Evolutionary conservation across 306 rosid genomes (phyloP), one percentile per base, ranked within the genome.

Genomic region (Cucumis melo): DNA sequence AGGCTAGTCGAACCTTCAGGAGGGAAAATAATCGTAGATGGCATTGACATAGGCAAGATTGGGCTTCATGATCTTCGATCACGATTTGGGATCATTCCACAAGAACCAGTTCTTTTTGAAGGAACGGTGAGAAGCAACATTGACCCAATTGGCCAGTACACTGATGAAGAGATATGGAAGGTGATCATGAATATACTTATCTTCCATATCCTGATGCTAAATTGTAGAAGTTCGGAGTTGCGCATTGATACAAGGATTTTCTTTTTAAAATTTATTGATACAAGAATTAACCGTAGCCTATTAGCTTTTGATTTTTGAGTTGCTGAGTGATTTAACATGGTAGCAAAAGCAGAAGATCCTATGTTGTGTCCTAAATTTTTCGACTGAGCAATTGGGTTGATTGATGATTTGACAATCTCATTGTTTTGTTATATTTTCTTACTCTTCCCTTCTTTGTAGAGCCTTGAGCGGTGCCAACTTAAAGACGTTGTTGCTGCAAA

Each of bases 81-180:
- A 60, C 89, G 98, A 7, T 92, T 94, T 6, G 95, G 98, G 27
- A 94, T 92, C 85, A 94, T 94, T 79, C 98, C 98, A 74, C 98
- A 94, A 81, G 98, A 94, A 73, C 98, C 98, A 76, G 96, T 94
- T 21, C 98, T 94, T 78, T 94, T 94, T 32, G 97, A 94, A 84
- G 98, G 98, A 66, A 94, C 98, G 0, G 91, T 94, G 6, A 83
- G 97, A 83, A 90, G 85, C 87, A 94, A 94, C 82, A 81, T 94
- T 32, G 98, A 94, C 78, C 98, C 98, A 77, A 78, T 85, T 27
- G 88, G 77, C 75, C 85, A 57, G 41, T 83, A 94, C 42, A 79
- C 97, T 4, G 98, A 94, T 77, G 98, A 94, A 50, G 93, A 92
- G 32, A 94, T 94, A 75, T 94, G 98, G 98, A 87, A 89, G 98